Evolutionary conservation across 192 early-diverging fungal genomes (phyloP), one percentile per base, ranked within the genome.

Genomic region (Coemansia reversa): DNA sequence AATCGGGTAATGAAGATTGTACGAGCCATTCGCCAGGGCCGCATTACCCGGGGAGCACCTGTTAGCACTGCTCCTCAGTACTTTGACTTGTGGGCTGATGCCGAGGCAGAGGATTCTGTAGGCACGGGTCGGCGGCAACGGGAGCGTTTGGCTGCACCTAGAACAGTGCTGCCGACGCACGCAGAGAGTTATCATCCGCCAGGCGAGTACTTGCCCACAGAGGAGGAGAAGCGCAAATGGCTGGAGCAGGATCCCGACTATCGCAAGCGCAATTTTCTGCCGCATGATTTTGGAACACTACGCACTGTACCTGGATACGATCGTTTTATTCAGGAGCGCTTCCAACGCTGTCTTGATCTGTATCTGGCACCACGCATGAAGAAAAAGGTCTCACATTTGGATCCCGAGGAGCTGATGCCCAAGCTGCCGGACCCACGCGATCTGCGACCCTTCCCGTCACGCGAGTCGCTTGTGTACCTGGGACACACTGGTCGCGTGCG

Each of bases 131-230:
- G 57, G 25, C 54, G 60, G 12, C 74, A 71, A 30, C 70, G 70
- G 8, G 83, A 83, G 74, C 96, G 95, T 68, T 85, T 99, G 74
- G 85, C 93, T 14, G 95, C 97, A 4, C 96, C 97, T 47, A 93
- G 93, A 75, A 79, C 90, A 78, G 79, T 87, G 39, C 79, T 96
- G 57, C 97, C 97, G 14, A 88, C 89, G 25, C 92, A 99, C 70
- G 88, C 87, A 54, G 94, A 94, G 71, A 96, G 93, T 65, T 99
- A 99, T 82, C 96, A 98, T 76, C 97, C 97, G 23, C 97, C 97
- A 14, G 85, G 66, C 5, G 97, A 99, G 75, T 98, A 98, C 74
- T 71, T 99, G 56, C 88, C 87, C 14, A 93, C 89, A 6, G 85
- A 90, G 7, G 85, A 91, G 47, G 95, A 99, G 75, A 76, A 78